A percentile compares a stretch with the other conserved stretches of the same genome.
These are phyloP conservation scores for Xerocomus brunneocitrinus DNA, from an alignment of 768 basidiomycete genomes.

Conservation along the genomic window DNA sequence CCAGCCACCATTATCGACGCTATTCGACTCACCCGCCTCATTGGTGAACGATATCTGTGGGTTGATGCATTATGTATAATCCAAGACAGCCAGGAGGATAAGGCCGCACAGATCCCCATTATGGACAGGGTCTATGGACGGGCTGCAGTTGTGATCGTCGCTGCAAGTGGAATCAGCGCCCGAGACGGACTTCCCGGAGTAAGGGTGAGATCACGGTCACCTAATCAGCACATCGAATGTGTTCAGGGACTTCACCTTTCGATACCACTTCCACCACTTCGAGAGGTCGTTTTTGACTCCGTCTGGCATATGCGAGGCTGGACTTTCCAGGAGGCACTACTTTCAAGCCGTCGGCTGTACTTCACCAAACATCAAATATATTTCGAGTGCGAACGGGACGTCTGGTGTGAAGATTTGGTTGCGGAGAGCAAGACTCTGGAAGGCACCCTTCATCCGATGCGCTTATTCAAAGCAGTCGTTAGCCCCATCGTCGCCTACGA, in stretches of 20 bases:
- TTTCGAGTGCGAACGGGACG: constrained; percentile 18
- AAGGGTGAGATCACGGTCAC: constrained; percentile 6
- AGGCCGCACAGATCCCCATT: constrained; percentile 10
- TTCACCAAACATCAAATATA: constrained; percentile 21
- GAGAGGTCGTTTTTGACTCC: constrained; percentile 4
- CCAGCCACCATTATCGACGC: constrained; percentile 20
- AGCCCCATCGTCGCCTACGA: background rate
- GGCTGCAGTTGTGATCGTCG: constrained; percentile 17
- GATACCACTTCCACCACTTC: constrained; percentile 13
- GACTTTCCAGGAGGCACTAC: constrained; percentile 20
- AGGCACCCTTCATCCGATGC: constrained; percentile 7
- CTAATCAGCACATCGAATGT: constrained; percentile 12
- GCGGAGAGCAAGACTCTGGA: constrained; percentile 10
- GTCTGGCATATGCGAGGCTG: constrained; percentile 20
- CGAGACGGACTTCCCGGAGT: constrained; percentile 12
- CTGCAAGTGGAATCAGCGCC: constrained; percentile 14
- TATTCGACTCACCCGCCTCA: constrained; percentile 11
- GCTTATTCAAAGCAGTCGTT: background rate
- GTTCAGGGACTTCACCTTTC: constrained; percentile 23
- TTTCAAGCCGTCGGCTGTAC: constrained; percentile 20
- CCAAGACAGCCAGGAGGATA: constrained; percentile 21
- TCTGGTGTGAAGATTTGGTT: constrained; percentile 22
- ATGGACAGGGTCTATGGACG: constrained; percentile 20
- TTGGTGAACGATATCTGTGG: constrained; percentile 25
- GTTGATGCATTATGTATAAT: constrained; percentile 23